These are phyloP conservation scores for Quercus mongolica DNA, from an alignment of 306 rosid genomes.

Conservation along the genomic window DNA sequence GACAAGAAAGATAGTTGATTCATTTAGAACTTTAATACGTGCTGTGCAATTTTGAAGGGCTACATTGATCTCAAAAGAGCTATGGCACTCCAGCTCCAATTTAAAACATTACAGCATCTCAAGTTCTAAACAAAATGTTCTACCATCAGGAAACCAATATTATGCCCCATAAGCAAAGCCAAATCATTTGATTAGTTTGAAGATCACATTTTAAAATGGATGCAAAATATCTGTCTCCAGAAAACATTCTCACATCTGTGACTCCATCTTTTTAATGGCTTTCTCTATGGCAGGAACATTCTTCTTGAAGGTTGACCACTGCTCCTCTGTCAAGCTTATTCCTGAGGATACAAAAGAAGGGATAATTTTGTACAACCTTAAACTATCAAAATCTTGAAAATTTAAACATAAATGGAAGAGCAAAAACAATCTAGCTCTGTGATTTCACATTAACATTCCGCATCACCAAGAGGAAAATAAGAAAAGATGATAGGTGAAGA, in stretches of 20 bases:
- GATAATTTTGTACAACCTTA: background rate
- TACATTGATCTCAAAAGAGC: slow-evolving; percentile 13
- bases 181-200: background rate
- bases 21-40: background rate
- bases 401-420: background rate
- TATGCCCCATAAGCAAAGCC: slow-evolving; percentile 9
- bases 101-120: slow-evolving; percentile 4
- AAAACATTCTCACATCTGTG: slow-evolving; percentile 28
- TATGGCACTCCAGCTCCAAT: slow-evolving; percentile 8
- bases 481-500: no score
- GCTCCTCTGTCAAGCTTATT: slow-evolving; percentile 89
- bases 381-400: background rate
- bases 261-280: slow-evolving; percentile 69
- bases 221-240: slow-evolving; percentile 14
- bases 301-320: slow-evolving; percentile 73
- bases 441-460: background rate
- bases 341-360: slow-evolving; percentile 50
- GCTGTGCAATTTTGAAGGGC: background rate
- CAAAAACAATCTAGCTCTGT: background rate
- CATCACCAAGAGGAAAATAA: background rate
- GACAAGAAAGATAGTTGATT: background rate
- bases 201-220: slow-evolving; percentile 14
- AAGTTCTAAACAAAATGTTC: slow-evolving; percentile 25
- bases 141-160: slow-evolving; percentile 10
- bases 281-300: slow-evolving; percentile 75